Conservation (phyloP, 2,329 filamentous ascomycete genomes). For the Hypoxylon rubiginosum region DNA sequence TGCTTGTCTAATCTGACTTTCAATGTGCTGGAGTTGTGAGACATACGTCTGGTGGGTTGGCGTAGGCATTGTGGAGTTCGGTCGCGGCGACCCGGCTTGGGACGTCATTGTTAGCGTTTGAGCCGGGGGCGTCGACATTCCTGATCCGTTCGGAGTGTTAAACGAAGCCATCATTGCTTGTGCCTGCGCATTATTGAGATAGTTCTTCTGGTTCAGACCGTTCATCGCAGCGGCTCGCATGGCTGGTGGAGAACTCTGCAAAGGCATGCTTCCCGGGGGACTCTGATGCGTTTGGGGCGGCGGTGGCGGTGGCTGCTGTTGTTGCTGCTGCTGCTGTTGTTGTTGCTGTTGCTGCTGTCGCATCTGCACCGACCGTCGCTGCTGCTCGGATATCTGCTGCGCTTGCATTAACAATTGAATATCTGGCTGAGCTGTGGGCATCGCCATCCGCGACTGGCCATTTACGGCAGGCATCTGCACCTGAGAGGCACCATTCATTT, state of each 20-base stretch:
- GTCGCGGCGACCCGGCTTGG: slow-evolving; percentile 61
- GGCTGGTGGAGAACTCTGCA: slow-evolving; percentile 58
- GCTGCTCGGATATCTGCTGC: slow-evolving; percentile 75
- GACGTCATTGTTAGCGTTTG: slow-evolving; percentile 62
- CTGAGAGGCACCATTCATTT: slow-evolving; percentile 76
- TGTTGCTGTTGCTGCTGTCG: slow-evolving; percentile 56
- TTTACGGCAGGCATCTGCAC: slow-evolving; percentile 75
- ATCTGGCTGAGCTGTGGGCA: slow-evolving; percentile 62
- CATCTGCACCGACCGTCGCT: slow-evolving; percentile 66
- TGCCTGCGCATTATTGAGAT: slow-evolving; percentile 65
- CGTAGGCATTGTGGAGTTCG: slow-evolving; percentile 57
- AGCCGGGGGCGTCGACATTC: slow-evolving; percentile 61
- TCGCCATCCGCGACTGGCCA: slow-evolving; percentile 71
- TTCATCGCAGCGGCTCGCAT: slow-evolving; percentile 59
- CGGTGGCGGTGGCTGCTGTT: slow-evolving; percentile 48
- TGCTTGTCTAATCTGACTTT: slow-evolving; percentile 65
- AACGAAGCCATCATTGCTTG: slow-evolving; percentile 64
- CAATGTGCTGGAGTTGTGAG: slow-evolving; percentile 65
- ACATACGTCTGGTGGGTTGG: slow-evolving; percentile 63
- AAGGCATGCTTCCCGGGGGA: slow-evolving; percentile 56
- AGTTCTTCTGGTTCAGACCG: slow-evolving; percentile 65
- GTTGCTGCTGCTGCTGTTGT: slow-evolving; percentile 47
- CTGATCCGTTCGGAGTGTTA: slow-evolving; percentile 58
- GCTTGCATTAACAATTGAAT: slow-evolving; percentile 72
- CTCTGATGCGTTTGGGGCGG: slow-evolving; percentile 49